A percentile compares a stretch with the other conserved stretches of the same genome.
Evolutionary conservation across 2,329 filamentous ascomycete genomes (phyloP).

Genomic region (Sclerotinia borealis): DNA sequence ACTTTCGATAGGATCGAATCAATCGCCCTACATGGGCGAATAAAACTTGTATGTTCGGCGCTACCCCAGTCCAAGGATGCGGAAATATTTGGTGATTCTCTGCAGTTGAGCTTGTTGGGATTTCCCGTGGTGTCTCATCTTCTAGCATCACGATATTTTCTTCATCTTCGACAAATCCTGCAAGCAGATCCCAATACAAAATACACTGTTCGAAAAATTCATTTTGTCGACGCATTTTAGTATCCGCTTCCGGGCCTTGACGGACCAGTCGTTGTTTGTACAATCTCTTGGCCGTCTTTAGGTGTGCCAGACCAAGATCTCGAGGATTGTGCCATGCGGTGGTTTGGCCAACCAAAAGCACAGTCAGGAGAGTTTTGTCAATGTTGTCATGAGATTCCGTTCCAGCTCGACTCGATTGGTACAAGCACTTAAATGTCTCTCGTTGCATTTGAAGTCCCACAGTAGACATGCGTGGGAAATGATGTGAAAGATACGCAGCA

Average conservation of each 20-base stretch:
- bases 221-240: constrained; percentile 23
- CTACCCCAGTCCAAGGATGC: constrained; percentile 29
- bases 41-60: constrained; percentile 25
- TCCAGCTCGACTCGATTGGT: constrained; percentile 46
- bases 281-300: constrained; percentile 28
- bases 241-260: constrained; percentile 16
- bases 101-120: not conserved
- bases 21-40: constrained; percentile 29
- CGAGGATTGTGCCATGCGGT: constrained; percentile 54
- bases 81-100: constrained; percentile 24
- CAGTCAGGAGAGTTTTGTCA: constrained; percentile 49
- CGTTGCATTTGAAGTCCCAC: constrained; percentile 46
- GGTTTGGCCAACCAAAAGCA: constrained; percentile 53
- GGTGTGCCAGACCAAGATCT: constrained; percentile 41
- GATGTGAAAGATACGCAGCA: constrained; percentile 52
- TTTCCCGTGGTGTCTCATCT: not conserved
- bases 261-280: constrained; percentile 22
- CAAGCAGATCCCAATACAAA: constrained; percentile 31
- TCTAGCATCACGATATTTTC: constrained; percentile 13
- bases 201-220: constrained; percentile 31
- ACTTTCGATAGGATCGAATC: constrained; percentile 25
- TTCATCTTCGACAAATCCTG: constrained; percentile 28
- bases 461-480: constrained; percentile 47
- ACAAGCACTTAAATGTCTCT: constrained; percentile 27
- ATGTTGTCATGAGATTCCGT: constrained; percentile 42